phyloP scores from a whole-genome alignment of 768 basidiomycete species.

The Cantharellus anzutake region DNA sequence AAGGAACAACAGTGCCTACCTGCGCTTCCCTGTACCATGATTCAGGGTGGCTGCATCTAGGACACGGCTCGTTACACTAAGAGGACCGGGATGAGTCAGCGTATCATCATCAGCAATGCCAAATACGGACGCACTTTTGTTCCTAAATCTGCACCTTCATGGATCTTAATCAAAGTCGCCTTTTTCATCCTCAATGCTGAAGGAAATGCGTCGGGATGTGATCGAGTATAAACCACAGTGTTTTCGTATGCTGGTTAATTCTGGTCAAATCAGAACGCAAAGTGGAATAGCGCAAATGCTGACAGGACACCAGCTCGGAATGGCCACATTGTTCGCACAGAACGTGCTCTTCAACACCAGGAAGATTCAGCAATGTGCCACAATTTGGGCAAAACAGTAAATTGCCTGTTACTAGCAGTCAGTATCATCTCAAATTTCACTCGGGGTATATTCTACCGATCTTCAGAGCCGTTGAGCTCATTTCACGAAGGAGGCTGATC shows the following conservation, averaged over 20 bases:
- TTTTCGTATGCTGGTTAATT: constrained; percentile 64
- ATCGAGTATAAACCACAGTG: constrained; percentile 72
- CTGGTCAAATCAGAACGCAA: not conserved
- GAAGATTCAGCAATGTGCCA: constrained; percentile 73
- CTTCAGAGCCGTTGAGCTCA: not conserved
- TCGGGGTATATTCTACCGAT: not conserved
- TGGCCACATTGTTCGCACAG: constrained; percentile 78
- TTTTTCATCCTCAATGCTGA: constrained; percentile 70
- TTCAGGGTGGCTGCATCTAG: constrained; percentile 64
- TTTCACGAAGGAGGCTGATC: not conserved
- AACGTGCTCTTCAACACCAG: constrained; percentile 57
- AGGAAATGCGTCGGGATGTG: constrained; percentile 89
- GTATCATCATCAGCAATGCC: not conserved
- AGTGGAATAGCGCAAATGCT: constrained; percentile 1
- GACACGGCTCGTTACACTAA: constrained; percentile 81
- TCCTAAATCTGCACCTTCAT: constrained; percentile 46
- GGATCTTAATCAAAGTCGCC: constrained; percentile 72
- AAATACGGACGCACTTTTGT: constrained; percentile 37
- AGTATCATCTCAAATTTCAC: too few relatives aligned
- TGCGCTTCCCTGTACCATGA: constrained; percentile 83
- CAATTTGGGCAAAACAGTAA: constrained; percentile 89
- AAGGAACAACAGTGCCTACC: constrained; percentile 23
- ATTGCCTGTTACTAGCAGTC: constrained; percentile 35
- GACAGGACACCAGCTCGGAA: constrained; percentile 76
- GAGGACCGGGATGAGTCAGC: not conserved